phyloP scores from a whole-genome alignment of 2,329 filamentous ascomycete species.

The Daldinia sp. region DNA sequence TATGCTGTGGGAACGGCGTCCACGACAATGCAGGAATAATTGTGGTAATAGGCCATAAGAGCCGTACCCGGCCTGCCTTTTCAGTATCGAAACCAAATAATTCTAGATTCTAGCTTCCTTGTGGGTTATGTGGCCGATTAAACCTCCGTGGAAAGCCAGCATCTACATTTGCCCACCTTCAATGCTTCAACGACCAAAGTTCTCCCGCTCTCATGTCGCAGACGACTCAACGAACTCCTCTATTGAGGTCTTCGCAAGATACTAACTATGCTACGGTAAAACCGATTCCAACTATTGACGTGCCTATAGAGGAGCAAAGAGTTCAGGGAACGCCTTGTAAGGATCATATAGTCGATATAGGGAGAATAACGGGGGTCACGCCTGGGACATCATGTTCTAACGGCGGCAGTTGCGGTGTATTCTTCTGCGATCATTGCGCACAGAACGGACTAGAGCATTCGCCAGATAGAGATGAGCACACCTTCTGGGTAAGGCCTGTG shows the following conservation, averaged over 20 bases:
- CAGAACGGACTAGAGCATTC: constrained; percentile 30
- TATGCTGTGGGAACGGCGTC: neutral
- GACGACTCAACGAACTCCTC: constrained; percentile 21
- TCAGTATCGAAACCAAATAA: neutral
- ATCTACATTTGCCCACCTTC: neutral
- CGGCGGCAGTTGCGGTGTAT: neutral
- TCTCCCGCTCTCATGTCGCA: constrained; percentile 4
- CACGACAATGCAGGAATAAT: neutral
- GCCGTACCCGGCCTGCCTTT: neutral
- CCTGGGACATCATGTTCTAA: neutral
- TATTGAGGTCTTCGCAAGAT: constrained; percentile 16
- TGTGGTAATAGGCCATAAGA: constrained; percentile 3
- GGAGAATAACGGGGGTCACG: neutral
- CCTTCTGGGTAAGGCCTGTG: constrained; percentile 19
- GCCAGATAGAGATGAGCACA: neutral
- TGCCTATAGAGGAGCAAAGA: constrained; percentile 6
- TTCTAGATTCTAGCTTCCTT: neutral
- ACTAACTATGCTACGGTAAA: constrained; percentile 30
- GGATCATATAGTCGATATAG: constrained; percentile 21
- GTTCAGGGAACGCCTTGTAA: neutral
- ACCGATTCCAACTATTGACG: constrained; percentile 20
- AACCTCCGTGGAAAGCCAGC: neutral
- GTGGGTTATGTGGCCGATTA: neutral
- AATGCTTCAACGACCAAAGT: neutral
- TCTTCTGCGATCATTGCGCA: constrained; percentile 35